These are phyloP conservation scores for Macrolepiota fuliginosa DNA, from an alignment of 768 basidiomycete species.

Conservation along the genomic window DNA sequence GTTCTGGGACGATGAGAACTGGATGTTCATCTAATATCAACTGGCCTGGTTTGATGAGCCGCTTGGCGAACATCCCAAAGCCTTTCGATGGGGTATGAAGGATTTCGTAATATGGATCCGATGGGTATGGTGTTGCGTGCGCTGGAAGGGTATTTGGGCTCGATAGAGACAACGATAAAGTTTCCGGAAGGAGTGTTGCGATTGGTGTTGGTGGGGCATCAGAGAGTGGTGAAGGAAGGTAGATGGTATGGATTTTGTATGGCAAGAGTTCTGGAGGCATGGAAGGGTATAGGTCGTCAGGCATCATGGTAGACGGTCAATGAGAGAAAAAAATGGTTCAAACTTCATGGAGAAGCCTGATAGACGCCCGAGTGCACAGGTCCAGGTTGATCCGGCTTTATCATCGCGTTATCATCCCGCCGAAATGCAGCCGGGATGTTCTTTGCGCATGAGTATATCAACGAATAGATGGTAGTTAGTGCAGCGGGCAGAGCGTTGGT, in stretches of 20 bases:
- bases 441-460: no score
- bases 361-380: no score
- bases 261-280: not conserved
- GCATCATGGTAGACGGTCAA: not conserved
- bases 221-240: conserved; percentile 4
- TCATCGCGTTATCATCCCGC: no score
- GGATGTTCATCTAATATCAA: conserved; percentile 39
- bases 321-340: no score
- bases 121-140: conserved; percentile 7
- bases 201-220: conserved; percentile 1
- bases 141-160: not conserved
- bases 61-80: conserved; percentile 34
- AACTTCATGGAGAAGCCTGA: no score
- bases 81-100: conserved; percentile 29
- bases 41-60: conserved; percentile 28
- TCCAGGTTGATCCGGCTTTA: no score
- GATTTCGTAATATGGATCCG: conserved; percentile 20
- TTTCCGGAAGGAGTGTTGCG: conserved; percentile 5
- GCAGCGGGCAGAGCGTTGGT: no score
- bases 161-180: not conserved
- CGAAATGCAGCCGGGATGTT: no score
- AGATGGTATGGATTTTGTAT: conserved; percentile 9
- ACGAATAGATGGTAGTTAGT: no score
- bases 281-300: not conserved
- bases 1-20: conserved; percentile 33